phyloP scores from a whole-genome alignment of 2,329 filamentous ascomycete species.

The Alternaria arborescens region DNA sequence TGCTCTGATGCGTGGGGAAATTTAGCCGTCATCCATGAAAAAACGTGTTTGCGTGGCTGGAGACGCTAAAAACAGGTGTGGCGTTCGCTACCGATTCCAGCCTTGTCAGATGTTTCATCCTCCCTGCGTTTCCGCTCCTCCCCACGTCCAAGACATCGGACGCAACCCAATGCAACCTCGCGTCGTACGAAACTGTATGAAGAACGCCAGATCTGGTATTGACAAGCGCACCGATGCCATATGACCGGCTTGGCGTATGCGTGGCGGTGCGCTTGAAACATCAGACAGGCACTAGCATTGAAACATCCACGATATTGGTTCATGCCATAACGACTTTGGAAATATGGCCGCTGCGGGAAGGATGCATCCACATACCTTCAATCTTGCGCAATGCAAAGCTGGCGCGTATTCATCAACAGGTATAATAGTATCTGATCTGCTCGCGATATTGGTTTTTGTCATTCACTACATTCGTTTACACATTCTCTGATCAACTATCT shows the following conservation, averaged over 20 bases:
- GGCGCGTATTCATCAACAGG: background rate
- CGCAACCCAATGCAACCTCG: background rate
- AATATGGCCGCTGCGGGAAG: constrained; percentile 1
- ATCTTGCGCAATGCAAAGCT: background rate
- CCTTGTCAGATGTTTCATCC: constrained; percentile 1
- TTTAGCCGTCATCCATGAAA: background rate
- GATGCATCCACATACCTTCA: background rate
- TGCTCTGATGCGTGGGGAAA: background rate
- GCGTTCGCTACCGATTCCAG: background rate
- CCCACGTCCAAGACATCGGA: background rate
- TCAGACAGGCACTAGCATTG: background rate
- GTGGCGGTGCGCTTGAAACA: background rate
- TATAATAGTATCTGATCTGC: background rate
- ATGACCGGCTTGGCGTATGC: constrained; percentile 1
- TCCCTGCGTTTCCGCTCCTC: background rate
- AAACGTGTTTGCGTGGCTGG: background rate
- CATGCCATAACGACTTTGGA: constrained; percentile 2
- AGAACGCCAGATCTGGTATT: background rate
- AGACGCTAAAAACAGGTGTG: background rate
- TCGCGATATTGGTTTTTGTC: background rate
- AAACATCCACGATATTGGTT: background rate
- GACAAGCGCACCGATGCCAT: background rate
- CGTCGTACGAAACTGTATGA: background rate
- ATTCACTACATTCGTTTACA: constrained; percentile 9
- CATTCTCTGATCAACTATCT: background rate